Evolutionary conservation across 768 basidiomycete genomes (phyloP), one percentile per base, ranked within the genome.

Genomic region (Coprinopsis marcescibilis): DNA sequence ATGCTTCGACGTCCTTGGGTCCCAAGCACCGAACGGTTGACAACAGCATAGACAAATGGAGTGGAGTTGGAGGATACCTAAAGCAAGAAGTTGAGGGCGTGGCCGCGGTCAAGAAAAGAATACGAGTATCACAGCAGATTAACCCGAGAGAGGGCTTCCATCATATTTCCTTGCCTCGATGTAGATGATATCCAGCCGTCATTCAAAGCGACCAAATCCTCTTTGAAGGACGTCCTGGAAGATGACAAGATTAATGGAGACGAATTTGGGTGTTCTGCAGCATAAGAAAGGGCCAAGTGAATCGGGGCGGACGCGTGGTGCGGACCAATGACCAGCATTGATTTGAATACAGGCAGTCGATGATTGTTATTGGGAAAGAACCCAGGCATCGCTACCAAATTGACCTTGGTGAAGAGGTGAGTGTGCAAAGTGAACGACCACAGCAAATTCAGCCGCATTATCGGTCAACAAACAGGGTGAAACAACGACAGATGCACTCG

Each of bases 291-390:
- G 30, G 76, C 72, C 27, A 89, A 67, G 52, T 85, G 80, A 39
- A 90, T 65, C 3, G 85, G 85, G 4, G 85, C 81, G 3, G 88
- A 82, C 15, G 82, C 62, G 42, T 78, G 80, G 57, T 80, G 84
- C 0, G 66, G 49, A 1, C 88, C 88, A 20, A 75, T 69, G 25
- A 89, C 63, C 11, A 89, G 66, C n/a, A 89, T 59, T 3, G 77
- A 72, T 14, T 60, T 64, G 63, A 79, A 85, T 1, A 53, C 54
- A 3, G 85, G 84, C n/a, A 85, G 61, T 6, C 57, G 37, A 14
- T 76, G 73, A 2, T 66, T 67, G 15, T 57, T 56, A 39, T 55
- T 50, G 29, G 64, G 63, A 56, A 67, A 67, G 21, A 68, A 51
- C 4, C 64, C 65, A 38, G 59, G 57, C 64, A 68, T 65, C 25